phyloP scores from a whole-genome alignment of 768 basidiomycete genomes.

The Tephrocybe sp. region DNA sequence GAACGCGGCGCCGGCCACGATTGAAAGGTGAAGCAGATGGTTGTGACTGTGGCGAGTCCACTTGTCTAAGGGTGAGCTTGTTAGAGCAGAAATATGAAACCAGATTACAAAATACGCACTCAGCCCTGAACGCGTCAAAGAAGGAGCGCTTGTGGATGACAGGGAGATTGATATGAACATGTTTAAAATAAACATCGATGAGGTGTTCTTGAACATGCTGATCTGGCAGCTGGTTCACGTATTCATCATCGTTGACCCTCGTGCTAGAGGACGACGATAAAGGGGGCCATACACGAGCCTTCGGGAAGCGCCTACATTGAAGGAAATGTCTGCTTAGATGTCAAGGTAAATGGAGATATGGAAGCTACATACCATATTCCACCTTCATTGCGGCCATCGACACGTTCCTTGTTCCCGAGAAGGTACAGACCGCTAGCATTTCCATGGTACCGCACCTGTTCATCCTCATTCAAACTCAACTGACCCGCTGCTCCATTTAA shows the following conservation, averaged over 20 bases:
- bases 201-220: conserved; percentile 61
- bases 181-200: conserved; percentile 73
- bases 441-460: conserved; percentile 83
- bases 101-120: conserved; percentile 23
- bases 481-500: conserved; percentile 76
- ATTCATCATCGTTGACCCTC: conserved; percentile 33
- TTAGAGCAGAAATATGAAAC: neutral
- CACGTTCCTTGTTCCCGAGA: conserved; percentile 55
- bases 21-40: conserved; percentile 33
- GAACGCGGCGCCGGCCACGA: conserved; percentile 44
- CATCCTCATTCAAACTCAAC: conserved; percentile 83
- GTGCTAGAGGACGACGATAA: conserved; percentile 31
- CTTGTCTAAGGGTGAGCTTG: conserved; percentile 20
- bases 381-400: conserved; percentile 67
- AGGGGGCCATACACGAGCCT: conserved; percentile 87
- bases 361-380: conserved; percentile 65
- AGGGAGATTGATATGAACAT: conserved; percentile 79
- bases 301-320: conserved; percentile 70
- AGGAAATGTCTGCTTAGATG: neutral
- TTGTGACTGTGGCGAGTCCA: conserved; percentile 18
- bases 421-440: conserved; percentile 81
- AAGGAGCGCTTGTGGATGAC: conserved; percentile 72
- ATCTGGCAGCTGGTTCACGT: conserved; percentile 50
- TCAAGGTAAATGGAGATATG: neutral
- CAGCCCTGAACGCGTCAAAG: conserved; percentile 49